Base-by-base conservation (phyloP, 1,284 basidiomycete genomes). In the Cystobasidium slooffiae region DNA sequence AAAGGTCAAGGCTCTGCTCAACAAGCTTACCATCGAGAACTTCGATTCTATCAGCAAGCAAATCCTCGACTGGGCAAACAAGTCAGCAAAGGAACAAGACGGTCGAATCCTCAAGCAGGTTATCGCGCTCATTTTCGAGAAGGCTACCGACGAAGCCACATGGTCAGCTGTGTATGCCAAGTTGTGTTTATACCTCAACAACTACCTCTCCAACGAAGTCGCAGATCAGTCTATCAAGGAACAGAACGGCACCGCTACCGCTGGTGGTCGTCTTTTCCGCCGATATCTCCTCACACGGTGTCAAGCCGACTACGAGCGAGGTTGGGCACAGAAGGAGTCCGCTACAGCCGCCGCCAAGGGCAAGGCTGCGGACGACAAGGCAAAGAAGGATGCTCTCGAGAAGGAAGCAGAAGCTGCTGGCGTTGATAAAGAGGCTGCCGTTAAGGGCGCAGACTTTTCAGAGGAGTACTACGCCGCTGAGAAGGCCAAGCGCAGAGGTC, bases 151-250 rank as follows among this genome's bases (percentile, higher is more conserved):
- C 83, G 94, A 98, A 83, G 93, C 93, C 18, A 89, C 90, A 47
- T 97, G 92, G 91, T 94, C 92, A 10, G 92, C 93, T 85, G 97
- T 97, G 92, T 97, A 98, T 82, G 96, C 96, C 39, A 89, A 91
- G 65, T 86, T 99, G 59, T 97, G 94, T 82, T 87, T 92, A 76
- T 94, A 94, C 87, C 91, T 98, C 87, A 91, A 94, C 88, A 92
- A 93, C 83, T 88, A 89, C 80, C 89, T 97, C 80, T 93, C 90
- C 78, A 86, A 89, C 52, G 88, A 90, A 61, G 92, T 98, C 31
- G 90, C 90, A 79, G 95, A 98, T 82, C 92, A 93, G 78, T 88
- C 89, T 20, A 90, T 93, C 83, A 87, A 86, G 84, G 88, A 87
- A 75, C 62, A 84, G 10, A 92, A 94, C 76, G 92, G 91, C 81